phyloP scores from a whole-genome alignment of 192 early-diverging fungal species.

The Pilobolus umbonatus region DNA sequence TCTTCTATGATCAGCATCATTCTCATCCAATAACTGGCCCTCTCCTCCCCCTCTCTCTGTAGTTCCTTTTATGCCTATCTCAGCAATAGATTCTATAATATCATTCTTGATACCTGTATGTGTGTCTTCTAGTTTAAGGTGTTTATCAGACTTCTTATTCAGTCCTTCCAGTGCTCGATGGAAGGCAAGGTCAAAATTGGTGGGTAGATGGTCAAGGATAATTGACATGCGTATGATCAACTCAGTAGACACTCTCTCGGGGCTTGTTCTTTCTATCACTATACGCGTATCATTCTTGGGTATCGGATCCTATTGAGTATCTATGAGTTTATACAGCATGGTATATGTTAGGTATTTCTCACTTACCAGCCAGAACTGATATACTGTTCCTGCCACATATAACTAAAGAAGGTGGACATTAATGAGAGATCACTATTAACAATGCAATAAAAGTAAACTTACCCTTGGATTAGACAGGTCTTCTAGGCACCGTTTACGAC shows the following conservation, averaged over 20 bases:
- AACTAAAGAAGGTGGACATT: slow-evolving; percentile 14
- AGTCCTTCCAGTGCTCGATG: slow-evolving; percentile 21
- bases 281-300: slow-evolving; percentile 31
- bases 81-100: neutral
- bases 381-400: slow-evolving; percentile 34
- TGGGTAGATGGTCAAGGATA: slow-evolving; percentile 32
- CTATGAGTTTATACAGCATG: neutral
- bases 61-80: slow-evolving; percentile 13
- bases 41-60: slow-evolving; percentile 14
- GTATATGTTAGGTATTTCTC: no score
- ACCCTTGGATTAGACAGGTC: slow-evolving; percentile 31
- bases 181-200: slow-evolving; percentile 34
- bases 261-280: slow-evolving; percentile 27
- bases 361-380: slow-evolving; percentile 36
- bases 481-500: slow-evolving; percentile 26
- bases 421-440: neutral
- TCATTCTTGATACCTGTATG: neutral
- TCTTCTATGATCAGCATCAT: no score
- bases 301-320: slow-evolving; percentile 17
- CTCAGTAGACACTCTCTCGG: slow-evolving; percentile 28
- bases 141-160: neutral
- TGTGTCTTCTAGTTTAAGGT: neutral
- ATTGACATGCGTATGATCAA: slow-evolving; percentile 28
- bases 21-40: neutral
- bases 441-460: neutral